Evolutionary conservation across 768 basidiomycete species (phyloP), one percentile per base, ranked within the genome.

Genomic region (Tremella mesenterica): DNA sequence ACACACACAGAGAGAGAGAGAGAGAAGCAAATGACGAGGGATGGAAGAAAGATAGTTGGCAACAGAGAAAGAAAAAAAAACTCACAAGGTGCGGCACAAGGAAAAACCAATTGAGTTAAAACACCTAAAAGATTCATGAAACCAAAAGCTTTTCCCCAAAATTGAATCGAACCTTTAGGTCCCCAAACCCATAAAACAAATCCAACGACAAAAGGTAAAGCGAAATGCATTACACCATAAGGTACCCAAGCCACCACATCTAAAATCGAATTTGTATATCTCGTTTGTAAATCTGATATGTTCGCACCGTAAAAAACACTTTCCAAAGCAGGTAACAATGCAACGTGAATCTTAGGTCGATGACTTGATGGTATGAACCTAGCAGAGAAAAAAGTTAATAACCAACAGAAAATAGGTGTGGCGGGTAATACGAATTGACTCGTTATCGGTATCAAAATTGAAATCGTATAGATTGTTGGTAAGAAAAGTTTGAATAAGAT

Each of bases 241-340:
- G 95, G 92, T 0, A 97, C 69, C 95, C 93, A 97, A 0, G 93
- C 92, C 38, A 95, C 66, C 64, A 97, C 81, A 71, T 97, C 93
- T 56, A 99, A 82, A 38, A 88, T 61, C 14, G 91, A 87, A 68
- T 93, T 88, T 9, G 93, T 97, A 75, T 83, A 92, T 16, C 90
- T 81, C 21, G 93, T 96, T 55, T 97, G 83, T 71, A 96, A 85
- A 74, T 97, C 92, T 30, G 89, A 93, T 53, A 97, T 90, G 75
- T 97, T 97, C 51, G 92, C 93, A 1, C 95, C 95, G 71, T 95
- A 97, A 3, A 97, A 79, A 26, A 95, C 89, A 18, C 86, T 83
- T 70, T 99, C 95, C 49, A 96, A 81, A 0, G 93, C 93, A 0
- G 95, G 93, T 4, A 99, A 83, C 9, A 97, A 79, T 29, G 88